Evolutionary conservation across 139 green algal genomes (phyloP).

Genomic region (Klebsormidium nitens): DNA sequence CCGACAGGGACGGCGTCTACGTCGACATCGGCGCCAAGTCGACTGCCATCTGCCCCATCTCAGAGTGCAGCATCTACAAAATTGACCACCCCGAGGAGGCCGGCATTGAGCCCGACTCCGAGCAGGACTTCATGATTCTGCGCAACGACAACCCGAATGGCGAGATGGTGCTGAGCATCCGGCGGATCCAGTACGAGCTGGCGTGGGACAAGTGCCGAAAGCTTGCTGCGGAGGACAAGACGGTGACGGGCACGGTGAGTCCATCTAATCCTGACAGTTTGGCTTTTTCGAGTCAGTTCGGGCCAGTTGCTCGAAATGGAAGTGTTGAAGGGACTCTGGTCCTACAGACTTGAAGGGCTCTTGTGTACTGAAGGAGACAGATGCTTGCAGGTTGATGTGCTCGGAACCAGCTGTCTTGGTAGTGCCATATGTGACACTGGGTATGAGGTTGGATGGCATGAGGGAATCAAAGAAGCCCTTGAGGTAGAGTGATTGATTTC

Average conservation of each 20-base stretch:
- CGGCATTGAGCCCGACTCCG: constrained; percentile 58
- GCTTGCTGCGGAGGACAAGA: constrained; percentile 72
- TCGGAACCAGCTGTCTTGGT: too few relatives aligned
- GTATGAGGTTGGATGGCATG: too few relatives aligned
- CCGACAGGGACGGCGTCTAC: constrained; percentile 80
- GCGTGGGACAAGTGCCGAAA: constrained; percentile 41
- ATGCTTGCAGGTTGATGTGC: too few relatives aligned
- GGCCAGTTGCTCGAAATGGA: too few relatives aligned
- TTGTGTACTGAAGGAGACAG: too few relatives aligned
- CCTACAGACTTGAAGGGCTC: too few relatives aligned
- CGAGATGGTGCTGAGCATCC: constrained; percentile 70
- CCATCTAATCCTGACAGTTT: too few relatives aligned
- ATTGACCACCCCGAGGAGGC: constrained; percentile 16
- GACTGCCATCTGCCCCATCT: constrained; percentile 68
- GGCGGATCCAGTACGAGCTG: constrained; percentile 62
- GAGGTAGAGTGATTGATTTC: too few relatives aligned
- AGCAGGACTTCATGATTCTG: constrained; percentile 80
- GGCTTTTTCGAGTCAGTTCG: too few relatives aligned
- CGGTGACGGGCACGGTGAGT: constrained; percentile 63
- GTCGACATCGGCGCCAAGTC: constrained; percentile 92
- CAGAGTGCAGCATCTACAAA: constrained; percentile 64
- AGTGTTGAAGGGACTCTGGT: too few relatives aligned
- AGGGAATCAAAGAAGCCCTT: too few relatives aligned
- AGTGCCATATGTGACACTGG: too few relatives aligned
- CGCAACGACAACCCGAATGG: constrained; percentile 66